Percentiles rank a stretch among this genome's conserved stretches.
These are phyloP conservation scores for Otatea glauca DNA, from an alignment of 176 grass and related monocot species.

Conservation along the genomic window DNA sequence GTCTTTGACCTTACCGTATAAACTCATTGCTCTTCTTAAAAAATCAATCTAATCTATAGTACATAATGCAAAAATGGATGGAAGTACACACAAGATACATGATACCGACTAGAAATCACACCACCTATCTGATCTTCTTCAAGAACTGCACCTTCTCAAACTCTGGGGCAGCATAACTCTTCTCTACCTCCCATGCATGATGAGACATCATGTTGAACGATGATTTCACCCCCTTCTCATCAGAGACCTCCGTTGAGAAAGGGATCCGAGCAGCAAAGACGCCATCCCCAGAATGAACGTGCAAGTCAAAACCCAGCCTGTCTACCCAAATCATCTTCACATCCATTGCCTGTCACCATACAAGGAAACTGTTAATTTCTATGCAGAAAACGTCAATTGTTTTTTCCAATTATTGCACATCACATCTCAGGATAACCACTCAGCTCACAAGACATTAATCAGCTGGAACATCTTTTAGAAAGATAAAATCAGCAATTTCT, in stretches of 20 bases:
- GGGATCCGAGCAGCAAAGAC: conserved; percentile 73
- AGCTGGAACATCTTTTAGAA: background rate
- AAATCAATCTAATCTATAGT: conserved; percentile 25
- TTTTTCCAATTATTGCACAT: background rate
- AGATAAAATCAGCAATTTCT: conserved; percentile 1
- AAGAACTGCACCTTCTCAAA: conserved; percentile 76
- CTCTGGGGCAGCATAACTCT: conserved; percentile 63
- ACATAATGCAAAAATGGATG: conserved; percentile 23
- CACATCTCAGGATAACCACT: background rate
- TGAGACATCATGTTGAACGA: conserved; percentile 97
- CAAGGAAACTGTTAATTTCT: background rate
- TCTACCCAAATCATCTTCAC: conserved; percentile 96
- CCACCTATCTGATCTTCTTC: conserved; percentile 75
- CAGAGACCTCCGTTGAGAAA: conserved; percentile 79
- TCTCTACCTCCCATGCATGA: conserved; percentile 96
- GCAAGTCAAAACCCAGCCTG: conserved; percentile 79
- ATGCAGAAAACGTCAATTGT: background rate
- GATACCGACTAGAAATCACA: background rate
- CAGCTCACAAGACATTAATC: background rate
- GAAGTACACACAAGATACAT: conserved; percentile 8
- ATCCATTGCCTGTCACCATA: conserved; percentile 54
- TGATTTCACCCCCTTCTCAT: conserved; percentile 87
- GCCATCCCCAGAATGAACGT: conserved; percentile 62
- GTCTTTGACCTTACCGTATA: background rate
- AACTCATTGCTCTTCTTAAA: conserved; percentile 13